Percentiles rank a stretch among this genome's conserved stretches.
Conservation (phyloP, 495 filamentous ascomycete species). For the Trichoderma virens region DNA sequence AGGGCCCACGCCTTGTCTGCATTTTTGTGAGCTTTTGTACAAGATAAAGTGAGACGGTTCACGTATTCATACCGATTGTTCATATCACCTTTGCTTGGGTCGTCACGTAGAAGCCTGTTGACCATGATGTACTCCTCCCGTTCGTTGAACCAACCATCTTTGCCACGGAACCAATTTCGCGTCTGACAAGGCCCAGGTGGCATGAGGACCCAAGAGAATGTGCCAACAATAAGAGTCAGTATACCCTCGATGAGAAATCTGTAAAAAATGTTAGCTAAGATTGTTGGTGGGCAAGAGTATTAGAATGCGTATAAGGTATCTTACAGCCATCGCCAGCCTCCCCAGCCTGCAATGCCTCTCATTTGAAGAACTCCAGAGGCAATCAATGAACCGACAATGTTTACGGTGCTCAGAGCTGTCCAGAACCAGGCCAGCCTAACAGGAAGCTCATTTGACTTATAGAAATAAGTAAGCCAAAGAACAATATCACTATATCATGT, state of each 20-base stretch:
- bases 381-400: conserved; percentile 42
- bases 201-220: conserved; percentile 47
- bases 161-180: conserved; percentile 44
- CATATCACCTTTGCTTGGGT: conserved; percentile 58
- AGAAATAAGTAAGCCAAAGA: conserved; percentile 48
- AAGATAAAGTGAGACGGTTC: background rate
- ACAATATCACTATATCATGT: conserved; percentile 28
- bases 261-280: conserved; percentile 26
- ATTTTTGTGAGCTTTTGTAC: background rate
- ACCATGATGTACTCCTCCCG: conserved; percentile 53
- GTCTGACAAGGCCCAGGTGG: conserved; percentile 45
- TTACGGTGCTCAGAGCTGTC: conserved; percentile 35
- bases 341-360: conserved; percentile 39
- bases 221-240: conserved; percentile 44
- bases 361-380: conserved; percentile 45
- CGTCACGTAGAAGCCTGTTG: conserved; percentile 55
- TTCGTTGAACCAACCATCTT: conserved; percentile 53
- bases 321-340: conserved; percentile 42
- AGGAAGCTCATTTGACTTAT: conserved; percentile 43
- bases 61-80: conserved; percentile 45
- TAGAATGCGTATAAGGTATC: no score
- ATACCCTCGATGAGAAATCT: conserved; percentile 41
- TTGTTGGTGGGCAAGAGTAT: no score
- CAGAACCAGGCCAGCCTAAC: conserved; percentile 45
- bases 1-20: conserved; percentile 36